Percentiles rank a stretch among this genome's conserved stretches.
phyloP scores from a whole-genome alignment of 768 basidiomycete genomes.

The Macrolepiota albuminosa region DNA sequence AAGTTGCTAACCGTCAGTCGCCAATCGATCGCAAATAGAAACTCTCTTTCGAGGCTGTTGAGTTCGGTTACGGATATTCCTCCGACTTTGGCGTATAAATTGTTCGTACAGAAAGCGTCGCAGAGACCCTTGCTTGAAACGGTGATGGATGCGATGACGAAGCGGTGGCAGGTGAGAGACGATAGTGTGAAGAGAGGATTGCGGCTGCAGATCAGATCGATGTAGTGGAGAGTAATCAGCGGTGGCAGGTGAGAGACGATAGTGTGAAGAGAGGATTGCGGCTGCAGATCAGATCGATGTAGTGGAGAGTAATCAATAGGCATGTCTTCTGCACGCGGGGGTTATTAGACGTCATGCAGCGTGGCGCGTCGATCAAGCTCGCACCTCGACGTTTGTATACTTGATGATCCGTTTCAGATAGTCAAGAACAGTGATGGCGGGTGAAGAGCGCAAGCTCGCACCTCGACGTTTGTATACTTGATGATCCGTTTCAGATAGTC shows the following conservation, averaged over 20 bases:
- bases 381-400: conserved; percentile 94
- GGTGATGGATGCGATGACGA: conserved; percentile 90
- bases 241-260: conserved; percentile 94
- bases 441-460: conserved; percentile 86
- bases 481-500: conserved; percentile 96
- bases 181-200: conserved; percentile 88
- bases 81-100: conserved; percentile 93
- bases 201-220: conserved; percentile 89
- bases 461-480: conserved; percentile 89
- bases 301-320: conserved; percentile 78
- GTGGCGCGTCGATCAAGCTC: conserved; percentile 14
- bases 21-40: conserved; percentile 91
- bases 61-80: conserved; percentile 90
- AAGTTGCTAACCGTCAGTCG: conserved; percentile 75
- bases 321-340: conserved; percentile 55
- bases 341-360: not conserved
- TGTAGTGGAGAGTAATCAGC: conserved; percentile 85
- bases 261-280: conserved; percentile 87
- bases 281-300: conserved; percentile 91
- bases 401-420: conserved; percentile 92
- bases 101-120: conserved; percentile 94
- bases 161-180: conserved; percentile 95
- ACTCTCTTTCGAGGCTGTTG: conserved; percentile 92
- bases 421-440: conserved; percentile 83
- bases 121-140: conserved; percentile 93